A percentile compares a stretch with the other conserved stretches of the same genome.
Conservation (phyloP, 1,284 basidiomycete genomes). For the Cystobasidiaceae sp. region DNA sequence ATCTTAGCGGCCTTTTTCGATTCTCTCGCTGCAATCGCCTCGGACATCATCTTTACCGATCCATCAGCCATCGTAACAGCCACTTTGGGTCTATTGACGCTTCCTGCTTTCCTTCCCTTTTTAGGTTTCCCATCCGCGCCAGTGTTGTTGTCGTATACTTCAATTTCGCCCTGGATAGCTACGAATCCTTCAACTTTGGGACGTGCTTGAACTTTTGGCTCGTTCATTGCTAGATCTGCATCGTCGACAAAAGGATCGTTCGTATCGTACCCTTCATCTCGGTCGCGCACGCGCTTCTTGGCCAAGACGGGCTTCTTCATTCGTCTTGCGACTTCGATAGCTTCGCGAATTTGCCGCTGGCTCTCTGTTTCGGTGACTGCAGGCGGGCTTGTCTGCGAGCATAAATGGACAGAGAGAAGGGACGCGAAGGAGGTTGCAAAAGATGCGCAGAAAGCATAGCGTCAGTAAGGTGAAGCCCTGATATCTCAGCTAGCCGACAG, state of each 20-base stretch:
- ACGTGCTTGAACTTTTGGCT: constrained; percentile 84
- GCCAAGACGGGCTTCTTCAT: neutral
- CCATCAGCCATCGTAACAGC: constrained; percentile 17
- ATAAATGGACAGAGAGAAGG: no score
- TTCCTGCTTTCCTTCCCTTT: constrained; percentile 16
- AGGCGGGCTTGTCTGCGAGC: no score
- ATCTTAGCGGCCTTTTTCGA: constrained; percentile 14
- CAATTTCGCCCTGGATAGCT: constrained; percentile 53
- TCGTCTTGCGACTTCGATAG: constrained; percentile 13
- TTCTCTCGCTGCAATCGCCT: constrained; percentile 26
- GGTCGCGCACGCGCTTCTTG: constrained; percentile 28
- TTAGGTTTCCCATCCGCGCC: neutral
- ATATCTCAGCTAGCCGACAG: no score
- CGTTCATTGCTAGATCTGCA: constrained; percentile 82
- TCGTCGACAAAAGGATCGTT: constrained; percentile 96
- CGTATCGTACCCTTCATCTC: constrained; percentile 64
- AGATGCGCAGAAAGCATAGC: no score
- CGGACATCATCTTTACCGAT: constrained; percentile 14
- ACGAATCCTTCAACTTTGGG: constrained; percentile 93
- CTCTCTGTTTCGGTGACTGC: constrained; percentile 5
- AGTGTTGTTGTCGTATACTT: constrained; percentile 30
- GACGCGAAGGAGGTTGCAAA: no score
- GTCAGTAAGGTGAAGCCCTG: no score
- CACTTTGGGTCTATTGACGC: constrained; percentile 28
- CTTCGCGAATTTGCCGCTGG: constrained; percentile 16